Base-by-base conservation (phyloP, 2,329 filamentous ascomycete genomes). In the Aspergillus calidoustus region DNA sequence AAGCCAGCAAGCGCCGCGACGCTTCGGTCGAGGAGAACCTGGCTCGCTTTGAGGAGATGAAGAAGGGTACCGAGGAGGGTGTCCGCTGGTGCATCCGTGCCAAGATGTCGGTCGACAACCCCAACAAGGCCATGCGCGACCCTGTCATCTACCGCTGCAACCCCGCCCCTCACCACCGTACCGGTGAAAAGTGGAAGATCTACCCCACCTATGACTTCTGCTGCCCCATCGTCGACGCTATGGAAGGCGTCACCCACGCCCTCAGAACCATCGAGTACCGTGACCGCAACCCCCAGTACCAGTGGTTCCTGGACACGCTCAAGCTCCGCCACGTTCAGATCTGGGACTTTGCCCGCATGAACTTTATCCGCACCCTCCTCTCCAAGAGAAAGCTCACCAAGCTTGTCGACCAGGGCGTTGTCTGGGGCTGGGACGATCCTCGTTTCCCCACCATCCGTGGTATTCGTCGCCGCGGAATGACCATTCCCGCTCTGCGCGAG, bases 111-210 rank as follows among this genome's bases (percentile, higher is more conserved):
- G 87, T 91, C 69, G 91, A 96, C 77, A 91, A 95, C 80, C 91
- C 91, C 67, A 98, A 99, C 83, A 96, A 96, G 80, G 92, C 95
- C 57, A 89, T 98, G 86, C 87, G 95, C 67, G 95, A 99, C 77
- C 95, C 95, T 13, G 93, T 98, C 78, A 96, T 99, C 77, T 98
- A 97, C 84, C 89, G 95, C 68, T 97, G 93, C 86, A 97, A 96
- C 72, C 83, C 86, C 6, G 74, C 84, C 53, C 76, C 82, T 11
- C 87, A 89, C 71, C 87, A 87, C 76, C 84, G 87, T 57, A 89
- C 87, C 6, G 86, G 86, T n/a, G 76, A 75, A 53, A 84, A 82
- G 63, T 89, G 87, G 86, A 89, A 88, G 75, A 84, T 87, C 68
- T 89, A 89, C 74, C 87, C 87, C 1, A 89, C 86, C 22, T 89